These are phyloP conservation scores for Nicotiana sylvestris DNA, from an alignment of 257 asterid species.

Conservation along the genomic window DNA sequence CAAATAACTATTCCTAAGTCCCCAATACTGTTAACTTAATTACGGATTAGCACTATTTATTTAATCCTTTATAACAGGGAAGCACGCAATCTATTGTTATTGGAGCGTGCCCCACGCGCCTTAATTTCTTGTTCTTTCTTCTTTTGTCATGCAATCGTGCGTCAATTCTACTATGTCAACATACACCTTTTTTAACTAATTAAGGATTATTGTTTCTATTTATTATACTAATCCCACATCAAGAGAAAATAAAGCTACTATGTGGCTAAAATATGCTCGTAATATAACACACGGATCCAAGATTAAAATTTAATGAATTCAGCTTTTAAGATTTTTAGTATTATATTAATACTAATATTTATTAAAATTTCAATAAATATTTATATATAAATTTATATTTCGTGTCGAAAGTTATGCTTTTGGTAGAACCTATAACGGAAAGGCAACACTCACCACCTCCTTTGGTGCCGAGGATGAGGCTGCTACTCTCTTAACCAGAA, in stretches of 20 bases:
- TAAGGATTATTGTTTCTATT: not conserved
- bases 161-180: not conserved
- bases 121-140: not conserved
- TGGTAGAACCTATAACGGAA: too few species aligned
- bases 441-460: too few species aligned
- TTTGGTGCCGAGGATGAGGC: too few species aligned
- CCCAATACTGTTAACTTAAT: not conserved
- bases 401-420: too few species aligned
- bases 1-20: not conserved
- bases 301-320: too few species aligned
- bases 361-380: too few species aligned
- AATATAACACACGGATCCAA: fast-evolving
- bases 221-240: not conserved
- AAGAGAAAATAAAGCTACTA: not conserved
- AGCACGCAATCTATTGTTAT: not conserved
- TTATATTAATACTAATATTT: too few species aligned
- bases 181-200: not conserved
- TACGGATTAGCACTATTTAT: not conserved
- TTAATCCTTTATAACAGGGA: not conserved
- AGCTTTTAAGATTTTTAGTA: too few species aligned
- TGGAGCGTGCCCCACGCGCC: not conserved
- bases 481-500: too few species aligned
- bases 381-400: too few species aligned
- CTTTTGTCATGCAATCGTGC: slow-evolving; percentile 9
- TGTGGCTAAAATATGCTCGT: not conserved